Evolutionary conservation across 2,329 filamentous ascomycete species (phyloP).

Genomic region (Malbranchea cinnamomea): DNA sequence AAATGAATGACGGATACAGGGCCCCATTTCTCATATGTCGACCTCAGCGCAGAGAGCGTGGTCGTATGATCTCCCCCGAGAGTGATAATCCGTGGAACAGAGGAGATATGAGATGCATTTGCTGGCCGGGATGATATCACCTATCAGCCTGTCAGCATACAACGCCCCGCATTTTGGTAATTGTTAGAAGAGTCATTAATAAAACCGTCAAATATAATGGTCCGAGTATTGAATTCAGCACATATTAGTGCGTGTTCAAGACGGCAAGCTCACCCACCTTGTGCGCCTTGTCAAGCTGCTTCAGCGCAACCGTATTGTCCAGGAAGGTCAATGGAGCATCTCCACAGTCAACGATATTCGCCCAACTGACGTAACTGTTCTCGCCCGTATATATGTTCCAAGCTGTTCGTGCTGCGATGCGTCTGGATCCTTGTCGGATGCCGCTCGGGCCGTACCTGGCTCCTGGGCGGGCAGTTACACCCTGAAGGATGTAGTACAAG

Average conservation of each 20-base stretch:
- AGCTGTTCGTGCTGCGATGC: constrained; percentile 64
- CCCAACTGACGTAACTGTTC: constrained; percentile 70
- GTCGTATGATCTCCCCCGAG: constrained; percentile 62
- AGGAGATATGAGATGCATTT: constrained; percentile 13
- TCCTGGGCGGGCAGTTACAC: constrained; percentile 52
- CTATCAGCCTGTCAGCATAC: constrained; percentile 11
- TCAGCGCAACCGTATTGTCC: constrained; percentile 66
- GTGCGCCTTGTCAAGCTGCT: constrained; percentile 74
- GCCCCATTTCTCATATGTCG: constrained; percentile 46
- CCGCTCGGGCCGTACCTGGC: constrained; percentile 75
- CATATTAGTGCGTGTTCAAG: no score
- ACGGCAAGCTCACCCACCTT: no score
- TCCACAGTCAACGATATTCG: constrained; percentile 69
- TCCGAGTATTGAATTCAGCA: no score
- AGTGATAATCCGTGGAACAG: constrained; percentile 40
- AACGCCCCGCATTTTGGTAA: neutral
- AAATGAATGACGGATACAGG: constrained; percentile 59
- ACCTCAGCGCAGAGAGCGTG: constrained; percentile 52
- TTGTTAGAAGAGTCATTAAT: no score
- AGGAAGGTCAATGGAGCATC: constrained; percentile 78
- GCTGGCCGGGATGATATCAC: constrained; percentile 16
- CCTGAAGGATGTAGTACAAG: neutral
- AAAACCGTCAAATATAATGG: no score
- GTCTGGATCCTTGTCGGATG: constrained; percentile 66
- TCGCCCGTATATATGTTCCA: constrained; percentile 69